Conservation (phyloP, 2,329 filamentous ascomycete species). For the Macroventuria anomochaeta region DNA sequence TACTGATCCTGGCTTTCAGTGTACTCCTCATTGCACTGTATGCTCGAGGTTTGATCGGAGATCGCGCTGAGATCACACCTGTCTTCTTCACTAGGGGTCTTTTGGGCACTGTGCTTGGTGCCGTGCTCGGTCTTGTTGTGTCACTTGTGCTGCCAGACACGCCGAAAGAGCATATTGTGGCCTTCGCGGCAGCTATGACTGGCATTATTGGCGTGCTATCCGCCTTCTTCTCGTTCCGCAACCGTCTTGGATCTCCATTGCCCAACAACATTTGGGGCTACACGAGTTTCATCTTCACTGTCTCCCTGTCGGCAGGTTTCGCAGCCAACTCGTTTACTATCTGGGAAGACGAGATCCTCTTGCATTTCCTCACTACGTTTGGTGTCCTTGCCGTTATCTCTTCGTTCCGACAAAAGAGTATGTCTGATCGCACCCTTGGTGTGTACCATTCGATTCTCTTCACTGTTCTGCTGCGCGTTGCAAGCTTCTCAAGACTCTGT, state of each 20-base stretch:
- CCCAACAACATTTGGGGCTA: slow-evolving; percentile 88
- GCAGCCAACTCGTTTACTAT: slow-evolving; percentile 98
- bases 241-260: slow-evolving; percentile 60
- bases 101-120: slow-evolving; percentile 57
- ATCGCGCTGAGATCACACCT: slow-evolving; percentile 61
- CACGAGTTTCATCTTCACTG: slow-evolving; percentile 78
- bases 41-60: slow-evolving; percentile 63
- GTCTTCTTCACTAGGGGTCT: slow-evolving; percentile 59
- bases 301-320: slow-evolving; percentile 91
- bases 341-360: slow-evolving; percentile 94
- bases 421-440: slow-evolving; percentile 74
- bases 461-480: slow-evolving; percentile 75
- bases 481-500: slow-evolving; percentile 89
- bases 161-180: slow-evolving; percentile 49
- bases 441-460: slow-evolving; percentile 87
- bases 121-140: slow-evolving; percentile 49
- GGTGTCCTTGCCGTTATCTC: slow-evolving; percentile 76
- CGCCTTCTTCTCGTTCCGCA: slow-evolving; percentile 51
- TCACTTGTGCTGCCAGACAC: slow-evolving; percentile 52
- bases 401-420: slow-evolving; percentile 73
- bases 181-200: slow-evolving; percentile 51
- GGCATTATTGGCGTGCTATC: slow-evolving; percentile 50
- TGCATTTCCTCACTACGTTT: slow-evolving; percentile 91
- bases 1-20: slow-evolving; percentile 71
- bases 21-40: slow-evolving; percentile 76